These are phyloP conservation scores for Agrocybe praecox DNA, from an alignment of 768 basidiomycete genomes.

Conservation along the genomic window DNA sequence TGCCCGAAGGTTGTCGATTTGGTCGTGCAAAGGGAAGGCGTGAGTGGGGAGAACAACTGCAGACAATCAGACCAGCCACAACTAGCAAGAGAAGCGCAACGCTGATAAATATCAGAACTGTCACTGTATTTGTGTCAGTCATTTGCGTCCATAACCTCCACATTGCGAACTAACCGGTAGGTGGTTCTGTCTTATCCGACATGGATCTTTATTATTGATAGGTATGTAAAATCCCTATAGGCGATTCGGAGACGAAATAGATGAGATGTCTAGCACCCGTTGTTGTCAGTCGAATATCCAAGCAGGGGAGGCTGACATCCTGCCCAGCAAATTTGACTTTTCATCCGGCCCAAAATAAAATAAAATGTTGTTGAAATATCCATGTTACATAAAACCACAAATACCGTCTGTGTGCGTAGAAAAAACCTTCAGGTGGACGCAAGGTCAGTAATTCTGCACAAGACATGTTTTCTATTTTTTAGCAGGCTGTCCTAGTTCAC, in stretches of 20 bases:
- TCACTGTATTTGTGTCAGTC: neutral
- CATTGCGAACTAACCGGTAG: constrained; percentile 2
- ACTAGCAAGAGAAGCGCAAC: constrained; percentile 4
- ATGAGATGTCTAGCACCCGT: neutral
- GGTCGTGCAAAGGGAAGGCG: neutral
- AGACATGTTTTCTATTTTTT: constrained; percentile 59
- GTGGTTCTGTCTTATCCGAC: neutral
- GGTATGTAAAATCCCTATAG: too few species aligned
- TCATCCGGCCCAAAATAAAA: neutral
- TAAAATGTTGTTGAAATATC: neutral
- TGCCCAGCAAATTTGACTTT: neutral
- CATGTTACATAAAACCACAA: neutral
- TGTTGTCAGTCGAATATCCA: neutral
- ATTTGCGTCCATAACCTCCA: neutral
- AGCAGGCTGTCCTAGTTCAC: constrained; percentile 74
- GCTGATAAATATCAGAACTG: constrained; percentile 4
- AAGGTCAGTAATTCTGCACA: neutral
- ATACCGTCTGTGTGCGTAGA: neutral
- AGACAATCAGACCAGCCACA: constrained; percentile 4
- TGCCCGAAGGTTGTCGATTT: neutral
- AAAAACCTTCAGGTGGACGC: neutral
- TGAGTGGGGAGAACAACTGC: neutral
- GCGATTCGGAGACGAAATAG: too few species aligned
- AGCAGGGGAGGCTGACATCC: neutral
- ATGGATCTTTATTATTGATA: neutral